Base-by-base conservation (phyloP, 1,139 yeast genomes). In the Lodderomyces parapsilosis region DNA sequence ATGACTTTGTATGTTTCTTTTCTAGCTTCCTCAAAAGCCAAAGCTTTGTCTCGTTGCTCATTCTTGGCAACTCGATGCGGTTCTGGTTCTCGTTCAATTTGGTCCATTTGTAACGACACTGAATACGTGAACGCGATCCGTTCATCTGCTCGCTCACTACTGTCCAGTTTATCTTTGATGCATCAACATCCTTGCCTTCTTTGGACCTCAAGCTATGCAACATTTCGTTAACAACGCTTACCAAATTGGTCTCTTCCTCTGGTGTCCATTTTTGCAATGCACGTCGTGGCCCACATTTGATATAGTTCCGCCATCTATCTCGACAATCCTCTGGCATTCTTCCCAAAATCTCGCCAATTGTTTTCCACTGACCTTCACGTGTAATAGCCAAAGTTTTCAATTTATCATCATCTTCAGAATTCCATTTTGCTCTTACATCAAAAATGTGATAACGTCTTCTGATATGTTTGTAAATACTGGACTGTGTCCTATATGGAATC, bases 291-390 rank as follows among this genome's bases (percentile, higher is more conserved):
- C 97, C 97, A 66, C 97, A 90, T 61, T 90, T 90, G 48, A 90
- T 86, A 58, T 91, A 91, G 62, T 91, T 91, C 62, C 98, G 76
- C 96, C 96, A 91, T 51, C 98, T 74, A 60, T 91, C 98, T 51
- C 98, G 76, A 61, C 97, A 90, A 65, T 91, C 98, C 57, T 91
- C 98, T 0, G 98, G 97, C 98, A 91, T 91, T 56, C 98, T 76
- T 10, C 88, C 88, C 80, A 90, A 71, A 7, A 73, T 65, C 43
- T 76, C 76, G 2, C 96, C 96, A 49, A 90, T 86, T 36, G 74
- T 74, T 53, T 87, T 86, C 97, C 97, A 90, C 56, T 85, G 88
- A 11, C 93, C 89, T 45, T 83, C 87, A 51, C 81, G 78, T 31
- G 81, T 80, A 7, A 75, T 65, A 4, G 88, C 87, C 42, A 88